These are phyloP conservation scores for Erysiphe neolycopersici DNA, from an alignment of 2,329 filamentous ascomycete genomes.

Conservation along the genomic window DNA sequence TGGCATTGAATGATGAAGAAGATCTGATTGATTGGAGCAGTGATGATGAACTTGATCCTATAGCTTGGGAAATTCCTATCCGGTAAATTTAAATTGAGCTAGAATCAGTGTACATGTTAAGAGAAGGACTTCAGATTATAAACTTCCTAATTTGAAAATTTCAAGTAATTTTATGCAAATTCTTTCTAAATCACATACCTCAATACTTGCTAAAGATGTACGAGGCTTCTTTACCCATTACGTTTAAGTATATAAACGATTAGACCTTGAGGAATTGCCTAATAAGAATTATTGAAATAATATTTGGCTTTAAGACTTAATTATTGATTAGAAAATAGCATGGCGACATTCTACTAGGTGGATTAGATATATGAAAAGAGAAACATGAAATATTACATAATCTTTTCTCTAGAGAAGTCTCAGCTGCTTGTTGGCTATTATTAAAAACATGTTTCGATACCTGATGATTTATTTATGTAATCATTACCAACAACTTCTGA, in stretches of 20 bases:
- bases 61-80: slow-evolving; percentile 17
- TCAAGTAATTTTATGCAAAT: background rate
- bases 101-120: background rate
- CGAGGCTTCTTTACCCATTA: too few species aligned
- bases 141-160: background rate
- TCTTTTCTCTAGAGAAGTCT: too few species aligned
- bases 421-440: too few species aligned
- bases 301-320: too few species aligned
- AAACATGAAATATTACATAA: too few species aligned
- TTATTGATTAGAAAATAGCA: too few species aligned
- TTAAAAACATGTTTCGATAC: too few species aligned
- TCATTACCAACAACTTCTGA: background rate
- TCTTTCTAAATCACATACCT: background rate
- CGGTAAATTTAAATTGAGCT: background rate
- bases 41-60: slow-evolving; percentile 20
- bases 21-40: slow-evolving; percentile 13
- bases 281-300: too few species aligned
- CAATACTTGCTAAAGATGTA: background rate
- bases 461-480: background rate
- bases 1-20: slow-evolving; percentile 14
- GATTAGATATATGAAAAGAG: too few species aligned
- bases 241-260: too few species aligned
- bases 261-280: too few species aligned
- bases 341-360: too few species aligned
- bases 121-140: background rate